Conservation (phyloP, 306 rosid genomes). For the Malus sieversii region DNA sequence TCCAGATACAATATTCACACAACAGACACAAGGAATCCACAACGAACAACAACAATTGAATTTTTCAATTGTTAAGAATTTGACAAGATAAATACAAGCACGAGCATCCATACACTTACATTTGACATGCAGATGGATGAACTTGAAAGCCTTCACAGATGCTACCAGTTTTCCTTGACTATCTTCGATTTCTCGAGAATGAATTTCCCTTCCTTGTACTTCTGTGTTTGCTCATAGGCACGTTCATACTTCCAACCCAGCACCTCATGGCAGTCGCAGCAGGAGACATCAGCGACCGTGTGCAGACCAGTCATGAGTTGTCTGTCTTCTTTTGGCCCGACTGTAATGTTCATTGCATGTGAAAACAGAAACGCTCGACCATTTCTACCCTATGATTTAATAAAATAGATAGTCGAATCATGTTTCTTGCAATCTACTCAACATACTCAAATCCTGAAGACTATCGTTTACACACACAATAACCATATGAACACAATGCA, state of each 20-base stretch:
- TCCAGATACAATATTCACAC: constrained; percentile 17
- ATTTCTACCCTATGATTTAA: constrained; percentile 43
- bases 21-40: constrained; percentile 6
- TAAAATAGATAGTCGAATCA: background rate
- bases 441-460: background rate
- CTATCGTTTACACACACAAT: background rate
- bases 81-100: constrained; percentile 13
- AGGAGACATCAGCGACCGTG: constrained; percentile 39
- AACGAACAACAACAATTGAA: constrained; percentile 9
- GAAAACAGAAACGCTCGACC: constrained; percentile 62
- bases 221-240: constrained; percentile 36
- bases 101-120: background rate
- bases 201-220: constrained; percentile 42
- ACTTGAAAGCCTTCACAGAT: background rate
- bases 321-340: constrained; percentile 34
- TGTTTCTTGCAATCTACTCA: background rate
- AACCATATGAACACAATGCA: background rate
- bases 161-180: constrained; percentile 39
- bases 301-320: constrained; percentile 39
- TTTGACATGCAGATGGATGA: no score
- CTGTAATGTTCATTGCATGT: constrained; percentile 28
- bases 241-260: constrained; percentile 47
- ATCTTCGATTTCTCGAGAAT: constrained; percentile 39
- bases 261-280: constrained; percentile 30
- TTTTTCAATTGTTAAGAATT: constrained; percentile 5